Evolutionary conservation across 805 yeast species (phyloP).

Genomic region (Jamesozyma gamospora): DNA sequence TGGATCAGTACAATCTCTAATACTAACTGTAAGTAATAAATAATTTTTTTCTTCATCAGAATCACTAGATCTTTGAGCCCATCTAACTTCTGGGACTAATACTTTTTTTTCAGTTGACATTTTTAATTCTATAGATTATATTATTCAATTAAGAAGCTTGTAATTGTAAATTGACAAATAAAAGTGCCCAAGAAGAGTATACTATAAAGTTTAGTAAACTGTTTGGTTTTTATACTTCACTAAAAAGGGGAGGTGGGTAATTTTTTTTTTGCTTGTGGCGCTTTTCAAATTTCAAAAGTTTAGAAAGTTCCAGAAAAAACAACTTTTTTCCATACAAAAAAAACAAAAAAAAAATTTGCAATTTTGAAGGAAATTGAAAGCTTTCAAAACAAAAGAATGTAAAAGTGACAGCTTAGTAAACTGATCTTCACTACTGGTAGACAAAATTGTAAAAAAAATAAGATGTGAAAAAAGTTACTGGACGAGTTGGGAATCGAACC

Average conservation of each 20-base stretch:
- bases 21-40: slow-evolving; percentile 60
- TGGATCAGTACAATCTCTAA: slow-evolving; percentile 58
- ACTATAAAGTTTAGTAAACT: no score
- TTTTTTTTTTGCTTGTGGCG: neutral
- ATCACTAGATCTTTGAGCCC: slow-evolving; percentile 96
- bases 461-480: slow-evolving; percentile 25
- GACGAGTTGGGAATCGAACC: slow-evolving; percentile 77
- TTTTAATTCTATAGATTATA: neutral
- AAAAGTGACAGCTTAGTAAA: no score
- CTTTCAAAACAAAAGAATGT: no score
- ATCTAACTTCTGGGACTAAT: slow-evolving; percentile 48
- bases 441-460: no score
- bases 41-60: slow-evolving; percentile 64
- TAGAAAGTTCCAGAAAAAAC: no score
- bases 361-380: no score
- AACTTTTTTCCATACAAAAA: neutral
- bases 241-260: no score
- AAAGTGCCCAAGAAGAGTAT: no score
- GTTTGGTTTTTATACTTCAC: no score
- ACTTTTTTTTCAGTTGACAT: slow-evolving; percentile 6
- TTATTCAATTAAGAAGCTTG: neutral
- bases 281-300: neutral
- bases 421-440: no score
- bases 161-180: no score
- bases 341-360: neutral